Evolutionary conservation across 306 rosid genomes (phyloP), one percentile per base, ranked within the genome.

Genomic region (Medicago arabica): DNA sequence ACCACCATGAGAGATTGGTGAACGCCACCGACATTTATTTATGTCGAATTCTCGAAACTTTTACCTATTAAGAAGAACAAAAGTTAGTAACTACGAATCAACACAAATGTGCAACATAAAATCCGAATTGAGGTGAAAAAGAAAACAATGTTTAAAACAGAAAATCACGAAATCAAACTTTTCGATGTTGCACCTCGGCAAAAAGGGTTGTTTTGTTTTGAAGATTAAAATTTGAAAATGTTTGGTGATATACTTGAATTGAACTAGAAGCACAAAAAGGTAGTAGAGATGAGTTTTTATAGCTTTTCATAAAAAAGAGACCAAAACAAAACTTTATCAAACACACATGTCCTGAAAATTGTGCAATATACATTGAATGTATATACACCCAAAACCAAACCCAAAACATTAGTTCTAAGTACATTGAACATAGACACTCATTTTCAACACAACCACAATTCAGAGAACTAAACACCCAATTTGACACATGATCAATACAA

Each of bases 1-100:
- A 60, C 99, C 97, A 89, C 97, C 99, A 90, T 0, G 99, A 90
- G 40, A 90, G 96, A 73, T 85, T 84, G 69, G 93, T 89, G 62
- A 92, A 85, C 54, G 93, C 93, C 89, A 90, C 80, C 78, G 98
- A 90, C 98, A 95, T 95, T 67, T 53, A 70, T 34, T 64, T 47
- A 58, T 23, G 44, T 19, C 61, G 10, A 82, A 44, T 17, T 66
- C 53, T 75, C 28, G n/a, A 72, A 65, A 31, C 7, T 21, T 18
- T 8, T 67, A 38, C 85, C 88, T 71, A n/a, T 46, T 61, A 13
- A 51, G 58, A 78, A 75, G 54, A 75, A 80, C 31, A 61, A 28
- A 4, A 1, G 61, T 81, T 47, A 68, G 19, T 67, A 36, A 79
- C 74, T 21, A 64, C 2, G 44, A 23, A 82, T 43, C 66, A 74